Evolutionary conservation across 2,329 filamentous ascomycete genomes (phyloP), one percentile per base, ranked within the genome.

Genomic region (Huntiella bhutanensis): DNA sequence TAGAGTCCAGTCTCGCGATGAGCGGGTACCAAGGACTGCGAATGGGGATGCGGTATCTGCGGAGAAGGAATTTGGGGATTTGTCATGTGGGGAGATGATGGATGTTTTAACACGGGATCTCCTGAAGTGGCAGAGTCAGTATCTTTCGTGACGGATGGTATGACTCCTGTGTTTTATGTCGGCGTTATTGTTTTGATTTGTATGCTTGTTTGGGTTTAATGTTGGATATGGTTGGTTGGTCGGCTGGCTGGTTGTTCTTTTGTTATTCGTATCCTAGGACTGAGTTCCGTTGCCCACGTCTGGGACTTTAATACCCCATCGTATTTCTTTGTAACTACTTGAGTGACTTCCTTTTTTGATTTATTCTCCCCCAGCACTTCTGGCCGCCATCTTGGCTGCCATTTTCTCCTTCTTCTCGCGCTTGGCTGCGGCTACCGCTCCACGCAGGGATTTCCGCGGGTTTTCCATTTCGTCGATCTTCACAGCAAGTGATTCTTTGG

Each of bases 71-170:
- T 93, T 93, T 60, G 82, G 79, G 54, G 73, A 80, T 6, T 65
- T 94, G 52, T 82, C 68, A 48, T 86, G 80, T 54, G 68, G 83
- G 52, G 83, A 92, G 62, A 92, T 93, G 83, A 92, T 92, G 83
- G 85, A 92, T 59, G 71, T 77, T 54, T 62, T 93, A 58, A 87
- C 81, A 51, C 71, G 81, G 51, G 77, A 86, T 58, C 70, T 93
- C 55, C 73, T 88, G 53, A 80, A 82, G 56, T 93, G 84, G 84
- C 84, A 93, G 63, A 79, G 80, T 52, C 73, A 82, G 56, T 86
- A 72, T 54, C 59, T 64, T 46, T 62, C 53, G 57, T 51, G 12
- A 52, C 34, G 10, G 17, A 32, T 22, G 22, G 13, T 8, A 28
- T 28, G 22, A 28, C 22, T 28, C 22, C 22, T 28, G 22, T 28